Conservation (phyloP, 805 yeast species). For the Kluyveromyces dobzhanskii region DNA sequence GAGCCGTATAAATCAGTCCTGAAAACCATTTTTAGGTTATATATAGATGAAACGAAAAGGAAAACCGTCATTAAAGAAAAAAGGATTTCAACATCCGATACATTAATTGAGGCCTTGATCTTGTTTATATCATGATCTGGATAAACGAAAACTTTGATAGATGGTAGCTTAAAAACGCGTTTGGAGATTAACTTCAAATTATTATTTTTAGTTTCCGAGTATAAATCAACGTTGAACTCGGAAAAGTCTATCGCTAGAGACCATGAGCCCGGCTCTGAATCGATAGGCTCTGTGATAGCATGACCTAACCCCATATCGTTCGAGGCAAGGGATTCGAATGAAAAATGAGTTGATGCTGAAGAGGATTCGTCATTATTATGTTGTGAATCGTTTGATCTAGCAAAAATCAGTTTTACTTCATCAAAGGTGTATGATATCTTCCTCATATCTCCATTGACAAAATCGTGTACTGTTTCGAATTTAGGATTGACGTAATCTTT, state of each 20-base stretch:
- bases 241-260: slow-evolving; percentile 28
- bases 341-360: slow-evolving; percentile 28
- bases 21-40: slow-evolving; percentile 36
- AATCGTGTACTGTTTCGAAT: slow-evolving; percentile 31
- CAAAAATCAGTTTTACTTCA: slow-evolving; percentile 6
- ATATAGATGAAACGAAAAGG: slow-evolving; percentile 36
- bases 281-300: slow-evolving; percentile 10
- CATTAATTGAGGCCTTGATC: background rate
- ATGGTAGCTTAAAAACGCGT: slow-evolving; percentile 27
- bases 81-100: slow-evolving; percentile 22
- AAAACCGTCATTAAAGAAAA: slow-evolving; percentile 38
- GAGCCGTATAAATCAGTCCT: slow-evolving; percentile 23
- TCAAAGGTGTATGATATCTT: slow-evolving; percentile 25
- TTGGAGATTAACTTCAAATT: background rate
- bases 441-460: slow-evolving; percentile 34
- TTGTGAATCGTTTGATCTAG: slow-evolving; percentile 4
- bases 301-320: slow-evolving; percentile 20
- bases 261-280: slow-evolving; percentile 8
- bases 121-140: slow-evolving; percentile 17
- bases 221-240: slow-evolving; percentile 18
- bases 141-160: slow-evolving; percentile 15
- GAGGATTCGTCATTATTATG: slow-evolving; percentile 18
- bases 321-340: background rate
- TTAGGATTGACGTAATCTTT: slow-evolving; percentile 28
- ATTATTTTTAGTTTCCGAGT: slow-evolving; percentile 17